Percentiles rank a stretch among this genome's conserved stretches.
phyloP scores from a whole-genome alignment of 192 early-diverging fungal species.

The Coemansia sp. region DNA sequence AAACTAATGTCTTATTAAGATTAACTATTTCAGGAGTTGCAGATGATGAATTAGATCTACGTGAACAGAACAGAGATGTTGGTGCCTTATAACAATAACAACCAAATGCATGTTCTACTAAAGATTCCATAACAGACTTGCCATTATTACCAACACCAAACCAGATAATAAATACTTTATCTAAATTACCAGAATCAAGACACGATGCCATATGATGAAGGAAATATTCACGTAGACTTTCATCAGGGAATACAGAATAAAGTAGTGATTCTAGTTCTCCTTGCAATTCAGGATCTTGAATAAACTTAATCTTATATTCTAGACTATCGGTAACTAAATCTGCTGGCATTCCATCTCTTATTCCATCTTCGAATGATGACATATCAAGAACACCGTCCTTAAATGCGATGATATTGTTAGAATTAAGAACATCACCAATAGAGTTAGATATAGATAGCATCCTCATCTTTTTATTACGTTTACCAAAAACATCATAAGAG shows the following conservation, averaged over 20 bases:
- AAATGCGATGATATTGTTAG: conserved; percentile 30
- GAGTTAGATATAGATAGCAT: too few species aligned
- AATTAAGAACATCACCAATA: too few species aligned
- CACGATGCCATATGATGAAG: conserved; percentile 16
- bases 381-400: conserved; percentile 19
- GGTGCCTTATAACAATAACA: conserved; percentile 22
- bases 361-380: background rate
- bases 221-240: conserved; percentile 7
- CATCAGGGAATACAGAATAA: conserved; percentile 1
- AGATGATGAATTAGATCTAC: conserved; percentile 8
- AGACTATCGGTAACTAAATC: conserved; percentile 14
- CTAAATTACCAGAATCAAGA: conserved; percentile 16
- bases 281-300: background rate
- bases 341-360: conserved; percentile 2
- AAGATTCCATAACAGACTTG: conserved; percentile 18
- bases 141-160: conserved; percentile 21
- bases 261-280: background rate
- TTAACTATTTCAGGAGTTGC: conserved; percentile 21
- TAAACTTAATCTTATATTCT: conserved; percentile 1
- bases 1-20: conserved; percentile 18
- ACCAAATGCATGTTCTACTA: conserved; percentile 23
- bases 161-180: conserved; percentile 23
- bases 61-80: conserved; percentile 19
- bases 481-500: too few species aligned
- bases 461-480: too few species aligned